Conservation (phyloP, 768 basidiomycete genomes). For the Pleurotus tuber-regium region DNA sequence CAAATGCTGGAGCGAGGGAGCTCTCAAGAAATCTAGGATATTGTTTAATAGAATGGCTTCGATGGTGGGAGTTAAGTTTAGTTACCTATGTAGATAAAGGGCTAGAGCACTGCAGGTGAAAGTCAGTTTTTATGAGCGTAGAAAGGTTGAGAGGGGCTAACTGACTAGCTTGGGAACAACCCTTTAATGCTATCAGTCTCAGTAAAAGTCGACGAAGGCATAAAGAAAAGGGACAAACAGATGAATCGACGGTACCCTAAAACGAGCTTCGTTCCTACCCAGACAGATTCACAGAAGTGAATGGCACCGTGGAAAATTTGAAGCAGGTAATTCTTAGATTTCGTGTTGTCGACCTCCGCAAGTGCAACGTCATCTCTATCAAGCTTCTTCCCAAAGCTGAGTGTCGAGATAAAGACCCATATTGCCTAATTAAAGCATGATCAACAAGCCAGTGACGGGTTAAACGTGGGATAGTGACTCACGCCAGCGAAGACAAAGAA, state of each 20-base stretch:
- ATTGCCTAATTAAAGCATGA: background rate
- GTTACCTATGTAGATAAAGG: slow-evolving; percentile 22
- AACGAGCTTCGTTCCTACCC: slow-evolving; percentile 25
- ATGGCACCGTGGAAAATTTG: slow-evolving; percentile 20
- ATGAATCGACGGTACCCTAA: slow-evolving; percentile 25
- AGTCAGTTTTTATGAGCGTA: too few relatives aligned
- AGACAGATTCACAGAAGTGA: slow-evolving; percentile 25
- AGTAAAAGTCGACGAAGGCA: background rate
- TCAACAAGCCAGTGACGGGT: background rate
- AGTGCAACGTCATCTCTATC: slow-evolving; percentile 19
- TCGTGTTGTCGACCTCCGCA: slow-evolving; percentile 18
- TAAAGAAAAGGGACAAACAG: slow-evolving; percentile 17
- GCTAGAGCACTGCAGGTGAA: slow-evolving; percentile 24
- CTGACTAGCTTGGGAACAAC: slow-evolving; percentile 28
- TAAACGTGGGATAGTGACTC: background rate
- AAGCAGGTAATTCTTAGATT: slow-evolving; percentile 19
- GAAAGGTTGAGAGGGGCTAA: background rate
- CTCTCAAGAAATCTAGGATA: slow-evolving; percentile 24
- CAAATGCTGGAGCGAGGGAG: slow-evolving; percentile 26
- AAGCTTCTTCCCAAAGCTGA: slow-evolving; percentile 22
- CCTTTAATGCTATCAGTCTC: slow-evolving; percentile 8
- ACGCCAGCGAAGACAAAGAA: slow-evolving; percentile 27
- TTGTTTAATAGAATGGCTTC: background rate
- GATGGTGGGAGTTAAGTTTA: background rate
- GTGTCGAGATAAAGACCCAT: slow-evolving; percentile 25